Evolutionary conservation across 345 rosid species (phyloP), one percentile per base, ranked within the genome.

Genomic region (Excoecaria cochinchinensis): DNA sequence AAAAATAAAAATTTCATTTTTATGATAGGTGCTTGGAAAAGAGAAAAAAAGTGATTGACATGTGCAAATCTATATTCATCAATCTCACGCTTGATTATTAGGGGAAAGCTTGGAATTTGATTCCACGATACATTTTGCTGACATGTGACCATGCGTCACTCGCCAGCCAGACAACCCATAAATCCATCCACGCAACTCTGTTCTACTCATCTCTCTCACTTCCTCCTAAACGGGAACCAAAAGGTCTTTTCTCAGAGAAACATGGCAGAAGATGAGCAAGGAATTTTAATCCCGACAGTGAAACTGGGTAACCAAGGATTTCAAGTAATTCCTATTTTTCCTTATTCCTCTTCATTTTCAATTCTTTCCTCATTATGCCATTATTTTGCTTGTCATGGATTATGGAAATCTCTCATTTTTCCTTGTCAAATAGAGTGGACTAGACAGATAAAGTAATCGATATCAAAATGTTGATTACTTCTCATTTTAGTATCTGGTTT

Each of bases 271-370:
- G 7, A 31, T 31, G 31, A 61, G 12, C 44, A 36, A 38, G 14
- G 42, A 61, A 24, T 13, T 31, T 16, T 25, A 25, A 14, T 61
- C 6, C 44, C 66, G 13, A 61, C 9, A 36, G 44, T 61, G 44
- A 31, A 61, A 61, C 44, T 61, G 66, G 66, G 66, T 61, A 25
- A 36, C 17, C 66, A 61, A 22, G 66, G 66, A 25, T 61, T 61
- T 12, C 31, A 61, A 42, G 66, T 61, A 31, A 31, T 8, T 24
- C 40, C 64, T 15, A 59, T 59, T 59, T 58, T 39, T 10, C 16
- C 24, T 24, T 12, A 4, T 48, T 48, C 52, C 11, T 10, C 16
- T 14, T 0, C n/a, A n/a, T 3, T 7, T 50, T 50, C 16, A 1
- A 11, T 7, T 50, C 7, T 50, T 13, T 50, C 4, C 16, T 51